Conservation (phyloP, 805 yeast genomes). For the Yarrowia sp. region DNA sequence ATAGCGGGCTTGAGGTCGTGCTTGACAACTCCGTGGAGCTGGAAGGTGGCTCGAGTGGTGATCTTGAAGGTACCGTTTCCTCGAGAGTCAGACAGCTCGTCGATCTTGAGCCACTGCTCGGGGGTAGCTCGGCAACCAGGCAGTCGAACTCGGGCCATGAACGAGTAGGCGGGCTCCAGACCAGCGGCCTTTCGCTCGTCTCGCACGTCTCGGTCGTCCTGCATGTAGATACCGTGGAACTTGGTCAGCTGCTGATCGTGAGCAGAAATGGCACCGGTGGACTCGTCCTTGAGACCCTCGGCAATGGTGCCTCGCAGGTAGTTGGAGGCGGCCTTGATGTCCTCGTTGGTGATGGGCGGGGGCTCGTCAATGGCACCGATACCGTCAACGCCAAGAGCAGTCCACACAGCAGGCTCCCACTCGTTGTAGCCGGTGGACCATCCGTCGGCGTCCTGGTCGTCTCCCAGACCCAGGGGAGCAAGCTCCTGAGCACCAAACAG, state of each 20-base stretch:
- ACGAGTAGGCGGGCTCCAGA: constrained; percentile 92
- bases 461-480: constrained; percentile 85
- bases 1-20: constrained; percentile 87
- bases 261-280: constrained; percentile 91
- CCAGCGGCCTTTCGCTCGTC: constrained; percentile 93
- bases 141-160: constrained; percentile 94
- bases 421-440: constrained; percentile 85
- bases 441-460: constrained; percentile 98
- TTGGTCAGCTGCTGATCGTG: constrained; percentile 93
- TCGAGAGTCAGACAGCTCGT: constrained; percentile 74
- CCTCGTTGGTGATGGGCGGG: constrained; percentile 93
- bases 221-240: constrained; percentile 98
- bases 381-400: constrained; percentile 83
- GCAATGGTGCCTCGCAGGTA: constrained; percentile 92
- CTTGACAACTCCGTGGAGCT: constrained; percentile 92
- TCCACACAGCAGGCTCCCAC: constrained; percentile 90
- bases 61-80: constrained; percentile 95
- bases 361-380: constrained; percentile 90
- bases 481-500: constrained; percentile 77
- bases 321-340: constrained; percentile 86
- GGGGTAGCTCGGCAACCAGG: constrained; percentile 94
- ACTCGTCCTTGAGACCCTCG: constrained; percentile 78
- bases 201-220: constrained; percentile 95
- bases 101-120: constrained; percentile 85
- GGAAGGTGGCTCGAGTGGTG: constrained; percentile 97